Conservation (phyloP, 2,329 filamentous ascomycete genomes). For the Rutstroemia sp. region DNA sequence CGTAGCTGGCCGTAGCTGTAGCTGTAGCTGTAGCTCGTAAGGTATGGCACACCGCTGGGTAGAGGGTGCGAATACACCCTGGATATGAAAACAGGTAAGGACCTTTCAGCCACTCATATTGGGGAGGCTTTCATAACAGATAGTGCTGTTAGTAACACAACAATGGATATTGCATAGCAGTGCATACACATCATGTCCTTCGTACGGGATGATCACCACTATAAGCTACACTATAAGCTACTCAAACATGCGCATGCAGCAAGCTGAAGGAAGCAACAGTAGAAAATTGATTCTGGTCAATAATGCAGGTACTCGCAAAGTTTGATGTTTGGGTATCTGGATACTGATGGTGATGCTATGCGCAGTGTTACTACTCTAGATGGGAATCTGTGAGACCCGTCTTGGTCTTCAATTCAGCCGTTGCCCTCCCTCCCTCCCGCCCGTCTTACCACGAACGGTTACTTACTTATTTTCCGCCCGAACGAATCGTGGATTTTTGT, state of each 20-base stretch:
- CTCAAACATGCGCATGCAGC: not conserved
- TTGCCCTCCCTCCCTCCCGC: not conserved
- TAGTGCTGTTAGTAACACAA: not conserved
- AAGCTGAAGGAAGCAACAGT: not conserved
- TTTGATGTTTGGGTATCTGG: not conserved
- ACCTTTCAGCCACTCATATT: not conserved
- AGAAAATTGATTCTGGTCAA: not conserved
- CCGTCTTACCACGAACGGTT: not conserved
- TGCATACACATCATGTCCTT: not conserved
- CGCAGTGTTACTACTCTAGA: not conserved
- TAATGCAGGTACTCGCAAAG: constrained; percentile 4
- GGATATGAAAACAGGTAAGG: no score
- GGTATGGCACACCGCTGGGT: constrained; percentile 2
- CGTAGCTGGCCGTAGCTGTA: no score
- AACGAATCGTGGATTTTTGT: constrained; percentile 3
- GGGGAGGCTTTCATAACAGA: not conserved
- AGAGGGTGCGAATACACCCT: not conserved
- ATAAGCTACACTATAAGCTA: not conserved
- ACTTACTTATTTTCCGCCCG: not conserved
- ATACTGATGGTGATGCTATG: not conserved
- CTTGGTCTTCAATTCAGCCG: not conserved
- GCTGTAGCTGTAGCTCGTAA: no score
- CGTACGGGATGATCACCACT: no score
- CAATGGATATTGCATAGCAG: not conserved
- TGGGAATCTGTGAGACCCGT: not conserved